phyloP scores from a whole-genome alignment of 2,329 filamentous ascomycete species.

The Xylariaceae sp. region DNA sequence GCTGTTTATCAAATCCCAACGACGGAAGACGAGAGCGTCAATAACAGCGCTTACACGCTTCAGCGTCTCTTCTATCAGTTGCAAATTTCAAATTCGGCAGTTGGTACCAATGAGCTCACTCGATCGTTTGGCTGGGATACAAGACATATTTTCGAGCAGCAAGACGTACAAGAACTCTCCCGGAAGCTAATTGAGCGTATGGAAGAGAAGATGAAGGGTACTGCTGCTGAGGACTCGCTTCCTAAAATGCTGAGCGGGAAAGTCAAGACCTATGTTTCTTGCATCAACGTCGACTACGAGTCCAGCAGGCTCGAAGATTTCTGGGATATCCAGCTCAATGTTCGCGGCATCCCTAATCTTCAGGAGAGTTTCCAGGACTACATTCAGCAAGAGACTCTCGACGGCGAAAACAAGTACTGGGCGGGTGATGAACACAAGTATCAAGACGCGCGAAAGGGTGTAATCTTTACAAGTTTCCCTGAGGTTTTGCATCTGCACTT shows the following conservation, averaged over 20 bases:
- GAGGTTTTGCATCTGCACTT: constrained; percentile 92
- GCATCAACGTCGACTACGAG: constrained; percentile 97
- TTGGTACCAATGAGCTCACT: constrained; percentile 88
- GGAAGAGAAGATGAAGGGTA: constrained; percentile 98
- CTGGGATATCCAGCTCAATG: constrained; percentile 98
- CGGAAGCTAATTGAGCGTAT: constrained; percentile 96
- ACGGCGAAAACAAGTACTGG: constrained; percentile 98
- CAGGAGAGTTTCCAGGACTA: constrained; percentile 96
- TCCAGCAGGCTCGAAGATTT: constrained; percentile 95
- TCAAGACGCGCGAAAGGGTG: constrained; percentile 95
- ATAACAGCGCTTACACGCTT: constrained; percentile 88
- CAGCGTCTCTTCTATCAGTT: constrained; percentile 93
- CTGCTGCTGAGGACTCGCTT: constrained; percentile 81
- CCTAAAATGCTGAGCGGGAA: constrained; percentile 93
- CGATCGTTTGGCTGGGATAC: constrained; percentile 98
- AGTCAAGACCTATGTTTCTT: constrained; percentile 97
- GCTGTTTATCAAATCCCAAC: constrained; percentile 98
- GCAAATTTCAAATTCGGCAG: constrained; percentile 78
- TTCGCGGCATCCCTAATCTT: constrained; percentile 86
- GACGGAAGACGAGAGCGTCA: constrained; percentile 71
- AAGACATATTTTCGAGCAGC: constrained; percentile 95
- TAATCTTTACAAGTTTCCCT: constrained; percentile 94
- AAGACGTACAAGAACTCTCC: constrained; percentile 96
- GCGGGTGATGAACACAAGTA: constrained; percentile 85
- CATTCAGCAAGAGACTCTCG: constrained; percentile 91